A percentile compares a stretch with the other conserved stretches of the same genome.
These are phyloP conservation scores for Pythium phragmitis DNA, from an alignment of 352 stramenopile species.

Conservation along the genomic window DNA sequence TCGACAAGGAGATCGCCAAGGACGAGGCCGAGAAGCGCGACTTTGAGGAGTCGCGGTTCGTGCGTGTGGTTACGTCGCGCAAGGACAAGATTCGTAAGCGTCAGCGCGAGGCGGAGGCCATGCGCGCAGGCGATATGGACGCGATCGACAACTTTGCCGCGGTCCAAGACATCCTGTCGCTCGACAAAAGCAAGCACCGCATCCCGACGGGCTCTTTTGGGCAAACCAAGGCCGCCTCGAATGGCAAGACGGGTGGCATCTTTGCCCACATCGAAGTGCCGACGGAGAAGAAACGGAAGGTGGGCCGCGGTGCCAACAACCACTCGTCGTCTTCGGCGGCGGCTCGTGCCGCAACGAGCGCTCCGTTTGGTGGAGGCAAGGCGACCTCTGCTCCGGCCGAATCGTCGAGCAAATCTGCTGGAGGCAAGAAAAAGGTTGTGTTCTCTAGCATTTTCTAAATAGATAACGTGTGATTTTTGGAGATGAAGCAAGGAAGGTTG, in stretches of 20 bases:
- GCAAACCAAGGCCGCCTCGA: constrained; percentile 40
- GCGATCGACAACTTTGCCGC: constrained; percentile 88
- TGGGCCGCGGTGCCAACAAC: constrained; percentile 18
- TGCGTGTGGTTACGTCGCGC: constrained; percentile 80
- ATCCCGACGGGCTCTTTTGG: constrained; percentile 42
- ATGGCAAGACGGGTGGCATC: constrained; percentile 82
- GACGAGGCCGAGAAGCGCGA: constrained; percentile 84
- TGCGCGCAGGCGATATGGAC: constrained; percentile 64
- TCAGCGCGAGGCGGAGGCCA: constrained; percentile 78
- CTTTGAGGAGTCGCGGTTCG: constrained; percentile 84
- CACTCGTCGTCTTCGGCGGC: neutral
- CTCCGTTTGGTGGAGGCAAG: constrained; percentile 20
- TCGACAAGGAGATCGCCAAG: constrained; percentile 82
- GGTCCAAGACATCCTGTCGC: constrained; percentile 72
- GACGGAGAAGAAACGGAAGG: constrained; percentile 70
- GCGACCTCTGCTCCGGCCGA: constrained; percentile 2
- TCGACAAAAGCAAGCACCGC: constrained; percentile 74
- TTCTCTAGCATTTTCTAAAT: constrained; percentile 73
- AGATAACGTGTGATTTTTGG: constrained; percentile 17
- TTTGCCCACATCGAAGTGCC: constrained; percentile 76
- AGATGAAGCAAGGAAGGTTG: neutral
- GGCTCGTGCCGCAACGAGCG: constrained; percentile 9
- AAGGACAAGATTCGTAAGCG: constrained; percentile 89
- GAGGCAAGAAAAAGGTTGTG: constrained; percentile 74
- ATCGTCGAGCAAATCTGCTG: constrained; percentile 24